These are phyloP conservation scores for Trichoderma harzianum DNA, from an alignment of 2,329 filamentous ascomycete species.

Conservation along the genomic window DNA sequence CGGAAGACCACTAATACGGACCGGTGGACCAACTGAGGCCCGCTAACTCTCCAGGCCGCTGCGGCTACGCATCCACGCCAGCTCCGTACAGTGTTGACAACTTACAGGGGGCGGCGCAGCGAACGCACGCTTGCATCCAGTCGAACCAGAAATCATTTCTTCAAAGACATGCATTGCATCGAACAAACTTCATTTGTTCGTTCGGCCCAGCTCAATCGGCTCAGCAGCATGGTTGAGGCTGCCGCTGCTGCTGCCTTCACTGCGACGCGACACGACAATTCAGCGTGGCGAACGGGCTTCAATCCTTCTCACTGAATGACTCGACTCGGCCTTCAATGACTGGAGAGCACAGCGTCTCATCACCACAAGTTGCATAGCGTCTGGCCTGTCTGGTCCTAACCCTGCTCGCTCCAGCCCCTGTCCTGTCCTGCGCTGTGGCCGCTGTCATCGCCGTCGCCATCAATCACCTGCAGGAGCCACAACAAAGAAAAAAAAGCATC, in stretches of 20 bases:
- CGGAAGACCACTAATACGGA: background rate
- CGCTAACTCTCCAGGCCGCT: background rate
- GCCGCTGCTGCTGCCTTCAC: background rate
- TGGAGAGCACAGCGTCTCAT: background rate
- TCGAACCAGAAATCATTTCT: background rate
- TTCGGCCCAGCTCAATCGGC: background rate
- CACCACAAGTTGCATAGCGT: background rate
- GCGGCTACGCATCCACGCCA: background rate
- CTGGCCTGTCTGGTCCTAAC: background rate
- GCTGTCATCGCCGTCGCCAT: background rate
- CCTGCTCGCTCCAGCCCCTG: background rate
- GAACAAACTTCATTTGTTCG: background rate
- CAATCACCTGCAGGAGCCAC: constrained; percentile 13
- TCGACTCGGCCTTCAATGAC: background rate
- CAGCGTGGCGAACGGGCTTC: background rate
- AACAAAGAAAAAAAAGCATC: constrained; percentile 4
- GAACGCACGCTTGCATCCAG: background rate
- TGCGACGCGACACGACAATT: background rate
- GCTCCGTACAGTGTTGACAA: background rate
- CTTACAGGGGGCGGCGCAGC: background rate
- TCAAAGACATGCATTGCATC: background rate
- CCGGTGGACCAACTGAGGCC: background rate
- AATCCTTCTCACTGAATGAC: background rate
- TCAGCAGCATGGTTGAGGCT: background rate
- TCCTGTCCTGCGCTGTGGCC: background rate